phyloP scores from a whole-genome alignment of 768 basidiomycete genomes.

The Flagelloscypha sp. region DNA sequence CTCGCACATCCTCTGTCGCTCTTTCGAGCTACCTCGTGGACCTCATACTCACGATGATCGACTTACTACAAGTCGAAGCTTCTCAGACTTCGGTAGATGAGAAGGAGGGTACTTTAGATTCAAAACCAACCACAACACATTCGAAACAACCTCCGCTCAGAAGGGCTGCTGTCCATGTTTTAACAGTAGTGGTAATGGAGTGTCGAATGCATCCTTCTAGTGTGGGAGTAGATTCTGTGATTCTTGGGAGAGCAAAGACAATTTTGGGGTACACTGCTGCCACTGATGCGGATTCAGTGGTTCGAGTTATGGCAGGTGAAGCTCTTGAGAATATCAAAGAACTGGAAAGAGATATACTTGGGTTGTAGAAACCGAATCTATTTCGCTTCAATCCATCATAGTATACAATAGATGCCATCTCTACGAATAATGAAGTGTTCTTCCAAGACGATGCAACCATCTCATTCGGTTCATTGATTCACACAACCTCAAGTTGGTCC shows the following conservation, averaged over 20 bases:
- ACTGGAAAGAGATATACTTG: constrained; percentile 38
- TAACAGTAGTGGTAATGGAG: constrained; percentile 61
- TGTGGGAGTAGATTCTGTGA: constrained; percentile 18
- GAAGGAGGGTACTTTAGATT: constrained; percentile 35
- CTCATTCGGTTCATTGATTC: no score
- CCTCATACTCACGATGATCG: constrained; percentile 60
- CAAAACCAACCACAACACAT: constrained; percentile 47
- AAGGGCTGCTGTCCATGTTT: constrained; percentile 80
- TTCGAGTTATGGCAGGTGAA: constrained; percentile 72
- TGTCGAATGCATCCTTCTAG: constrained; percentile 46
- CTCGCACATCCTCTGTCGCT: constrained; percentile 54
- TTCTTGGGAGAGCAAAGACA: constrained; percentile 39
- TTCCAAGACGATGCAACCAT: no score
- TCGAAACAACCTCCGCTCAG: constrained; percentile 73
- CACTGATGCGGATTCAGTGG: constrained; percentile 66
- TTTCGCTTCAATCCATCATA: no score
- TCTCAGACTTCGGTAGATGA: constrained; percentile 15
- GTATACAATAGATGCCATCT: no score
- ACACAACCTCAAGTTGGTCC: no score
- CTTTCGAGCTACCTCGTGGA: constrained; percentile 55
- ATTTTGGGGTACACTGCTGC: constrained; percentile 63
- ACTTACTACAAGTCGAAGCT: constrained; percentile 64
- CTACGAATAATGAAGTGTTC: no score
- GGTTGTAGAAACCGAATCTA: no score
- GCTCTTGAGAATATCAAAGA: constrained; percentile 45